These are phyloP conservation scores for Boletus pseudopeckii DNA, from an alignment of 768 basidiomycete genomes.

Conservation along the genomic window DNA sequence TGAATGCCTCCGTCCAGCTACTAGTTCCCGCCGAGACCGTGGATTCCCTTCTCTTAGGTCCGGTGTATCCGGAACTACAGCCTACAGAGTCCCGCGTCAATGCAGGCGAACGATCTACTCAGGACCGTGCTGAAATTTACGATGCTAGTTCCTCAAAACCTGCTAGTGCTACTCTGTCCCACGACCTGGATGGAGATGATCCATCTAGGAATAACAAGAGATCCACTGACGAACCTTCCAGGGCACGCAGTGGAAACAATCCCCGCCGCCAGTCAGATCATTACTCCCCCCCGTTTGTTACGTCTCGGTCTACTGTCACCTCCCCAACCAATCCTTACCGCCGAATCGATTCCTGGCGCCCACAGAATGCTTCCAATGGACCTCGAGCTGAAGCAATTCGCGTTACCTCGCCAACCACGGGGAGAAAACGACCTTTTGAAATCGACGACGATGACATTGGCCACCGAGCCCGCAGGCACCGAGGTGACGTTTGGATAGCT, in stretches of 20 bases:
- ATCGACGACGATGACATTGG: constrained; percentile 13
- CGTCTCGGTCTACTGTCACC: neutral
- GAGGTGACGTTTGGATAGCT: constrained; percentile 19
- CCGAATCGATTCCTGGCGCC: constrained; percentile 4
- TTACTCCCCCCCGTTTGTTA: constrained; percentile 8
- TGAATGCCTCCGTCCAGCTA: constrained; percentile 5
- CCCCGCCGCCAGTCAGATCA: constrained; percentile 4
- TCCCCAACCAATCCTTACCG: constrained; percentile 6
- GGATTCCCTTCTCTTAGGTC: constrained; percentile 9
- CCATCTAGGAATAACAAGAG: constrained; percentile 5
- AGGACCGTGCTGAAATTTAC: neutral
- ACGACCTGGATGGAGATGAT: constrained; percentile 8
- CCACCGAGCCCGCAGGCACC: constrained; percentile 23
- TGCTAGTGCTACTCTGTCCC: neutral
- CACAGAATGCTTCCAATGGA: constrained; percentile 1
- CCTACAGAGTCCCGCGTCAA: neutral
- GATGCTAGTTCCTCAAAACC: constrained; percentile 9
- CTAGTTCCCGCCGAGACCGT: constrained; percentile 1
- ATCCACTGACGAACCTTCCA: constrained; percentile 9
- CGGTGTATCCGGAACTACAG: constrained; percentile 10
- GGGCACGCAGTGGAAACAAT: constrained; percentile 1
- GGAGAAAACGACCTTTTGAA: constrained; percentile 25
- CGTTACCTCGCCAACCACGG: constrained; percentile 9
- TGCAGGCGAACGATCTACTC: neutral
- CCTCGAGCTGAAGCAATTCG: constrained; percentile 19